Percentiles rank a stretch among this genome's conserved stretches.
Evolutionary conservation across 805 yeast genomes (phyloP).

Genomic region (Blastobotrys mokoenaii): DNA sequence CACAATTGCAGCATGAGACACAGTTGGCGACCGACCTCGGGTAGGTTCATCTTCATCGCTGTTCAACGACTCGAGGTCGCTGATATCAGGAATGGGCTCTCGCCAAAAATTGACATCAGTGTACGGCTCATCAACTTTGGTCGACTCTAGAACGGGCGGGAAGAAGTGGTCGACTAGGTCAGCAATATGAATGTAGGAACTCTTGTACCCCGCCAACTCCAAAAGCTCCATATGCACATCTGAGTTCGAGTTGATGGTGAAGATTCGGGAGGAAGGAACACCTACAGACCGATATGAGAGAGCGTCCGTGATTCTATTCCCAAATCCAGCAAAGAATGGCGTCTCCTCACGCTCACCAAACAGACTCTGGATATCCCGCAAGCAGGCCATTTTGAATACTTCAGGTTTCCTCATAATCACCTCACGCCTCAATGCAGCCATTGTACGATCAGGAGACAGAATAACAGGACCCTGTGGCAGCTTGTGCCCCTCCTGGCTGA

Average conservation of each 20-base stretch:
- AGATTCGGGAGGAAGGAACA: constrained; percentile 87
- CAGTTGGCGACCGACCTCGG: constrained; percentile 4
- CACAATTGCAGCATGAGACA: background rate
- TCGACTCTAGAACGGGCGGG: constrained; percentile 59
- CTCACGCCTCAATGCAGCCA: constrained; percentile 89
- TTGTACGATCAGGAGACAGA: constrained; percentile 89
- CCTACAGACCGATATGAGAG: constrained; percentile 88
- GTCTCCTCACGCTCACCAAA: constrained; percentile 41
- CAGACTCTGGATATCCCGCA: constrained; percentile 72
- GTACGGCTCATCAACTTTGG: constrained; percentile 46
- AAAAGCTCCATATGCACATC: constrained; percentile 95
- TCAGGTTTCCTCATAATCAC: constrained; percentile 93
- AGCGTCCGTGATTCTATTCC: constrained; percentile 94
- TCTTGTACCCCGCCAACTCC: constrained; percentile 86
- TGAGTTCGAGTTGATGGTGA: constrained; percentile 92
- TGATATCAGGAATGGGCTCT: constrained; percentile 55
- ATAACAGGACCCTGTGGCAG: constrained; percentile 92
- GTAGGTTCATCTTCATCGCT: constrained; percentile 10
- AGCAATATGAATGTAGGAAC: constrained; percentile 80
- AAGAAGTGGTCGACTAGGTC: constrained; percentile 95
- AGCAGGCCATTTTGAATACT: constrained; percentile 96
- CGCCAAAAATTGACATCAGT: constrained; percentile 93
- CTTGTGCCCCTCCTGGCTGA: constrained; percentile 64
- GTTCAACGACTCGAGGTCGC: constrained; percentile 22
- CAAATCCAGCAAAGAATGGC: constrained; percentile 89